Evolutionary conservation across 2,329 filamentous ascomycete species (phyloP).

Genomic region (Zarea fungicola): DNA sequence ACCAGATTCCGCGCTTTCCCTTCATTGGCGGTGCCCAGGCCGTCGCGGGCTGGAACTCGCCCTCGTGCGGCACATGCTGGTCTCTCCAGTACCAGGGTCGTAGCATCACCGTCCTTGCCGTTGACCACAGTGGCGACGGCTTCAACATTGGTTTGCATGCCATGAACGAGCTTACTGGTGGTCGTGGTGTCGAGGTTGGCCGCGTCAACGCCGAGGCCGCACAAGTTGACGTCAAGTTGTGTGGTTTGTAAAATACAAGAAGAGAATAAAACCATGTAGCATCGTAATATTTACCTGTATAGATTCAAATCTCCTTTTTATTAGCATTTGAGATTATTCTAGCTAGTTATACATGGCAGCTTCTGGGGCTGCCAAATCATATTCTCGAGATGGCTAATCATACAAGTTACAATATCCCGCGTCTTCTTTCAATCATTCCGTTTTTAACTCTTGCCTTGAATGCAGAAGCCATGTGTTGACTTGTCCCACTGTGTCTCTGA

Average conservation of each 20-base stretch:
- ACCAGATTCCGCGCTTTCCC: constrained; percentile 45
- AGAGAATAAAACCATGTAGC: not conserved
- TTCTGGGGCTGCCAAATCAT: not conserved
- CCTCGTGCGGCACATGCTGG: constrained; percentile 56
- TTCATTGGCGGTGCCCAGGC: constrained; percentile 49
- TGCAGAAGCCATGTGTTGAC: not conserved
- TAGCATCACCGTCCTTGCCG: constrained; percentile 49
- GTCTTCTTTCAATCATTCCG: not conserved
- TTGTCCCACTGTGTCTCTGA: constrained; percentile 2
- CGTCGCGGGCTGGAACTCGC: constrained; percentile 52
- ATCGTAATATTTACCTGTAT: not conserved
- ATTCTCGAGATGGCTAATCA: not conserved
- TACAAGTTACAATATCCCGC: not conserved
- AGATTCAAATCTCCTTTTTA: not conserved
- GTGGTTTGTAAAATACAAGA: constrained; percentile 30
- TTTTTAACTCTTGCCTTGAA: not conserved
- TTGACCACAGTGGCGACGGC: constrained; percentile 45
- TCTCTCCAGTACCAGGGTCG: constrained; percentile 45
- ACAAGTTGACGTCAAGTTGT: constrained; percentile 40
- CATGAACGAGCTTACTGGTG: constrained; percentile 51
- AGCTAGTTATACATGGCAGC: constrained; percentile 1
- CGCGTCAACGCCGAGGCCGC: constrained; percentile 44
- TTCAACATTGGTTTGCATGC: constrained; percentile 55
- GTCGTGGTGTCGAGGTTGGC: constrained; percentile 44
- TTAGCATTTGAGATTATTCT: not conserved